Conservation (phyloP, 768 basidiomycete genomes). For the Suillus sp. region DNA sequence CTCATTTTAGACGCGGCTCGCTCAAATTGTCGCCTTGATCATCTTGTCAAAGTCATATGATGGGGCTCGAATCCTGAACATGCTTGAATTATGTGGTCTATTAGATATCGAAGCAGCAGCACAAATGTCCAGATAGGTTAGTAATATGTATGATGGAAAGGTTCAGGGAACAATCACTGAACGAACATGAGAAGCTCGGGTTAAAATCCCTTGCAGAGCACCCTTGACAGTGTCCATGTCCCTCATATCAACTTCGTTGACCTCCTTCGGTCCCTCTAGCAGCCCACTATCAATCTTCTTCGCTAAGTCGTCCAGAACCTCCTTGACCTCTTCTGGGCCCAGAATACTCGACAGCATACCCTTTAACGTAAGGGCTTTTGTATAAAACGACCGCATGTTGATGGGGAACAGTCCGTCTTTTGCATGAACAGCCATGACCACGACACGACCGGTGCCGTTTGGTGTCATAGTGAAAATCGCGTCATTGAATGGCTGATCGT, state of each 20-base stretch:
- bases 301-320: slow-evolving; percentile 31
- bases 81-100: neutral
- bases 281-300: slow-evolving; percentile 32
- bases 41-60: neutral
- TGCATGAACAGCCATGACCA: slow-evolving; percentile 38
- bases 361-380: slow-evolving; percentile 33
- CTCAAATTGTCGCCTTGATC: neutral
- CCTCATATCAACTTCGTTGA: slow-evolving; percentile 25
- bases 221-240: slow-evolving; percentile 22
- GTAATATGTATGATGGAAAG: neutral
- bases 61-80: neutral
- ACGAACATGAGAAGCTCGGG: slow-evolving; percentile 31
- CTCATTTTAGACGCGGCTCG: neutral
- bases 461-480: slow-evolving; percentile 37
- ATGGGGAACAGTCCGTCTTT: slow-evolving; percentile 34
- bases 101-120: neutral
- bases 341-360: slow-evolving; percentile 35
- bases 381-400: slow-evolving; percentile 35
- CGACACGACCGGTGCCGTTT: slow-evolving; percentile 33
- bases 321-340: slow-evolving; percentile 25
- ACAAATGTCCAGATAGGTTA: neutral
- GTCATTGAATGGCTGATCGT: slow-evolving; percentile 36
- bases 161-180: slow-evolving; percentile 30
- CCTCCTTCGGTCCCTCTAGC: slow-evolving; percentile 29
- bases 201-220: slow-evolving; percentile 29